These are phyloP conservation scores for Phytophthora foliorum DNA, from an alignment of 352 stramenopile species.

Conservation along the genomic window DNA sequence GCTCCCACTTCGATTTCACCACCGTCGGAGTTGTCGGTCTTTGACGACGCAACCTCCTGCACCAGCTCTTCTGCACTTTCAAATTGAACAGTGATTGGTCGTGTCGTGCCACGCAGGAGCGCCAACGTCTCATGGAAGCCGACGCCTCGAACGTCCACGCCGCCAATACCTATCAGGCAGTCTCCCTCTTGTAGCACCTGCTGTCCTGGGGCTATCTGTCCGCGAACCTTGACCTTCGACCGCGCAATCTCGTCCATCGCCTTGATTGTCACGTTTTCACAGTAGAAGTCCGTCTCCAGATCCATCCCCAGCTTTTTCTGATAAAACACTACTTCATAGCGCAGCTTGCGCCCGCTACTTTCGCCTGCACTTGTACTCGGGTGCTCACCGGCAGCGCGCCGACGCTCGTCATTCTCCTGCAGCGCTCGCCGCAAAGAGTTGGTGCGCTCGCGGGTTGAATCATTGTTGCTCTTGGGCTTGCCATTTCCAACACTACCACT, in stretches of 20 bases:
- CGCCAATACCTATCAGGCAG: conserved; percentile 75
- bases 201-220: conserved; percentile 59
- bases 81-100: conserved; percentile 84
- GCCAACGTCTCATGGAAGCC: conserved; percentile 88
- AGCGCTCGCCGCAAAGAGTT: conserved; percentile 74
- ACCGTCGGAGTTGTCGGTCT: conserved; percentile 21
- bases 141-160: conserved; percentile 85
- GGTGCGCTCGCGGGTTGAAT: conserved; percentile 72
- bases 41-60: conserved; percentile 31
- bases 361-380: conserved; percentile 28
- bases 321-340: conserved; percentile 87
- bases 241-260: conserved; percentile 61
- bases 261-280: conserved; percentile 90
- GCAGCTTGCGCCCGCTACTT: conserved; percentile 57
- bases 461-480: conserved; percentile 53
- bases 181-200: conserved; percentile 84
- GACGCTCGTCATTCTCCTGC: conserved; percentile 72
- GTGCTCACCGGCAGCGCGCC: conserved; percentile 44
- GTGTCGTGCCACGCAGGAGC: conserved; percentile 75
- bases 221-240: conserved; percentile 69
- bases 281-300: conserved; percentile 92
- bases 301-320: conserved; percentile 88
- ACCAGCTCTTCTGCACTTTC: conserved; percentile 83
- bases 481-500: conserved; percentile 42
- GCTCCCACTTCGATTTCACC: conserved; percentile 26